These are phyloP conservation scores for Leucocoprinus gongylophorus DNA, from an alignment of 1,284 basidiomycete genomes.

Conservation along the genomic window DNA sequence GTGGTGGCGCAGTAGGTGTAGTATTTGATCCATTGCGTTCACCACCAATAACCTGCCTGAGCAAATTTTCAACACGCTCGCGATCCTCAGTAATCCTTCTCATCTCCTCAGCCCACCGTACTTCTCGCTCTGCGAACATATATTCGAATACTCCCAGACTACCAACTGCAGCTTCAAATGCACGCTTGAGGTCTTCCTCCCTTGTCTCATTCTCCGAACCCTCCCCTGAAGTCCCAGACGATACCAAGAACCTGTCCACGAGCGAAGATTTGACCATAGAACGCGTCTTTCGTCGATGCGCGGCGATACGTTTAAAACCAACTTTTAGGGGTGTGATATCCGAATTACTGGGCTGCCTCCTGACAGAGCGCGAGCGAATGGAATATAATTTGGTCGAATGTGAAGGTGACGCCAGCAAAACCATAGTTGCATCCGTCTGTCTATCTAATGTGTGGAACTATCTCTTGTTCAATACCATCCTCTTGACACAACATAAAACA, in stretches of 20 bases:
- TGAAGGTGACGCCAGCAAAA: conserved; percentile 65
- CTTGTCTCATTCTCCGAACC: conserved; percentile 50
- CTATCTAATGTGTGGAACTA: conserved; percentile 73
- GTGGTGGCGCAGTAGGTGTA: background rate
- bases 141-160: conserved; percentile 53
- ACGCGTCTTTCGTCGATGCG: conserved; percentile 47
- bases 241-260: conserved; percentile 45
- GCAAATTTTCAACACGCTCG: conserved; percentile 55
- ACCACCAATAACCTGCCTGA: conserved; percentile 56
- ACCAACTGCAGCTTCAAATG: conserved; percentile 55
- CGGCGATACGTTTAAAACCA: conserved; percentile 52
- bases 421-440: conserved; percentile 70
- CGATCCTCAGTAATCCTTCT: conserved; percentile 53
- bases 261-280: conserved; percentile 43
- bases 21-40: conserved; percentile 14
- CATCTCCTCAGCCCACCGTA: conserved; percentile 66
- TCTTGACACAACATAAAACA: conserved; percentile 3
- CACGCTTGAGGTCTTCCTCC: conserved; percentile 57
- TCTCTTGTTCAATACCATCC: conserved; percentile 13
- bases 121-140: conserved; percentile 61
- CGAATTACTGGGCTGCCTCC: conserved; percentile 45
- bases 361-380: conserved; percentile 59
- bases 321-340: conserved; percentile 45
- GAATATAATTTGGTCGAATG: conserved; percentile 58
- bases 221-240: conserved; percentile 39